phyloP scores from a whole-genome alignment of 805 yeast genomes.

The Zygosaccharomyces kombuchaensis region DNA sequence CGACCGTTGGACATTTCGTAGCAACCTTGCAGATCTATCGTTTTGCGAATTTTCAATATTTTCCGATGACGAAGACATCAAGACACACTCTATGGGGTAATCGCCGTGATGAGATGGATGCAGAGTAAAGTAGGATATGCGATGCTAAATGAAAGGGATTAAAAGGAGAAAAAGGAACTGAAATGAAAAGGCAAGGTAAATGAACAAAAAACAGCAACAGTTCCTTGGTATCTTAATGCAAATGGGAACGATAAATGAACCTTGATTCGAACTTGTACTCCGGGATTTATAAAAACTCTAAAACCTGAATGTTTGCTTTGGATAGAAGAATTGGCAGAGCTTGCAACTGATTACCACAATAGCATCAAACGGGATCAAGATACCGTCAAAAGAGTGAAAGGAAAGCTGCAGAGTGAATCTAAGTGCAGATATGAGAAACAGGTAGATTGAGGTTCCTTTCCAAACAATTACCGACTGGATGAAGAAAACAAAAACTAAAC shows the following conservation, averaged over 20 bases:
- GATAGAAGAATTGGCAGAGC: background rate
- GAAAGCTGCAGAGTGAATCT: conserved; percentile 2
- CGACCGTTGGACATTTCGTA: conserved; percentile 29
- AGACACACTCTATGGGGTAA: conserved; percentile 6
- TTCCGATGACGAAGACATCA: conserved; percentile 19
- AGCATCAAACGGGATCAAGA: conserved; percentile 2
- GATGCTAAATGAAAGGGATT: background rate
- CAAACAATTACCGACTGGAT: conserved; percentile 4
- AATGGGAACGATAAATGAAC: background rate
- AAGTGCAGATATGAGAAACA: conserved; percentile 1
- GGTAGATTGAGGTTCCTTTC: background rate
- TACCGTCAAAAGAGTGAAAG: background rate
- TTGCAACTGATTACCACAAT: conserved; percentile 3
- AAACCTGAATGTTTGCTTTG: conserved; percentile 3
- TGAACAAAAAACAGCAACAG: background rate
- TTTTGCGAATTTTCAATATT: conserved; percentile 20
- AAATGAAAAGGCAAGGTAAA: background rate
- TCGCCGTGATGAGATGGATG: background rate
- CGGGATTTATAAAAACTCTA: background rate
- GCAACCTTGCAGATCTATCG: conserved; percentile 21
- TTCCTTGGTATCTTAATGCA: conserved; percentile 3
- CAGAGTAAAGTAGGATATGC: conserved; percentile 2
- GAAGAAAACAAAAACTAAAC: conserved; percentile 1
- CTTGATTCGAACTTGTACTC: background rate
- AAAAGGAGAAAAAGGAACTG: background rate